phyloP scores from a whole-genome alignment of 2,329 filamentous ascomycete genomes.

The Chlorencoelia australis region DNA sequence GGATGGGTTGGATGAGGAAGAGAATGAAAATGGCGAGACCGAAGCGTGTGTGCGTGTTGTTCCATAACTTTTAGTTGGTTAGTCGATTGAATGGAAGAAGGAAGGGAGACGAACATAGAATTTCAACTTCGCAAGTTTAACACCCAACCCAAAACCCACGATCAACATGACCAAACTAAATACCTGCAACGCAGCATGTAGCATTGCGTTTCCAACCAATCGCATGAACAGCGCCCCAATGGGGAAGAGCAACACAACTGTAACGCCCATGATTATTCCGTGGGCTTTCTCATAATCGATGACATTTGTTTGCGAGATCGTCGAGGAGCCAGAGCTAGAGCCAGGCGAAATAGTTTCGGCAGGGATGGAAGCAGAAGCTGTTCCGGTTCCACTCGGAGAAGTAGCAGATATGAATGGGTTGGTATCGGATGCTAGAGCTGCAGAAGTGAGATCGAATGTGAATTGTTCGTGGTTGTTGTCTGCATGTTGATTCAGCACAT shows the following conservation, averaged over 20 bases:
- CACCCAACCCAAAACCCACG: conserved; percentile 48
- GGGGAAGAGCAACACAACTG: conserved; percentile 49
- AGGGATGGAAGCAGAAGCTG: conserved; percentile 4
- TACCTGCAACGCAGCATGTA: conserved; percentile 48
- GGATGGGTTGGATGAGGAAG: conserved; percentile 46
- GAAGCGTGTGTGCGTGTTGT: conserved; percentile 42
- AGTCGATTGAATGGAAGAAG: not conserved
- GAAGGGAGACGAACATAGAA: conserved; percentile 32
- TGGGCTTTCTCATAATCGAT: conserved; percentile 32
- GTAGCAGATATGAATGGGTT: conserved; percentile 19
- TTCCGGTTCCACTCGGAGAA: not conserved
- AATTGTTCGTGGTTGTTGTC: conserved; percentile 9
- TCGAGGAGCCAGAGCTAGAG: not conserved
- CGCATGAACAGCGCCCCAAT: conserved; percentile 52
- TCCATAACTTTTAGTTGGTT: conserved; percentile 34
- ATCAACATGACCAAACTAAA: conserved; percentile 48
- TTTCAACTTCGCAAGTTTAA: conserved; percentile 35
- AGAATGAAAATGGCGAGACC: conserved; percentile 45
- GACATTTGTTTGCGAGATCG: conserved; percentile 1
- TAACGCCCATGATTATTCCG: conserved; percentile 50
- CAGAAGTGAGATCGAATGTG: conserved; percentile 20
- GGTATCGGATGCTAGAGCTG: conserved; percentile 13
- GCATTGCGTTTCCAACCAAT: conserved; percentile 36
- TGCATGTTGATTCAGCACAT: conserved; percentile 16
- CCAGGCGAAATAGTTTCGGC: conserved; percentile 3